A percentile compares a stretch with the other conserved stretches of the same genome.
phyloP scores from a whole-genome alignment of 345 rosid species.

The Ceriops tagal region DNA sequence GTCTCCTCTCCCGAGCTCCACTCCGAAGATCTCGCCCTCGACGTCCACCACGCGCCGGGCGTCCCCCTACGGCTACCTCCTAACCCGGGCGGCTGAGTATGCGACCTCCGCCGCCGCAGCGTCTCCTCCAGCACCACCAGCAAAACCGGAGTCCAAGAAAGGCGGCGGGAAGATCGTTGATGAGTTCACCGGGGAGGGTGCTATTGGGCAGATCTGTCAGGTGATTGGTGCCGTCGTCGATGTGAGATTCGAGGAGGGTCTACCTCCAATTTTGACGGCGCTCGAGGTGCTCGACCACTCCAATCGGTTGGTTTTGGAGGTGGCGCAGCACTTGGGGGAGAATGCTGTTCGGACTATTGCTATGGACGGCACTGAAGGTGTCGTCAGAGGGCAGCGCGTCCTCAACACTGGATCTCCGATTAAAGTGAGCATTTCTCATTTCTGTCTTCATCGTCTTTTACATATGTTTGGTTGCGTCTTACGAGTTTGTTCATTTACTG shows the following conservation, averaged over 20 bases:
- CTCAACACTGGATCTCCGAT: slow-evolving; percentile 94
- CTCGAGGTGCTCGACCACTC: slow-evolving; percentile 76
- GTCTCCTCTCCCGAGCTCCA: slow-evolving; percentile 28
- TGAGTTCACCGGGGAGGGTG: slow-evolving; percentile 78
- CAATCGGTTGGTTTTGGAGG: slow-evolving; percentile 79
- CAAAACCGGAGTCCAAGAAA: slow-evolving; percentile 26
- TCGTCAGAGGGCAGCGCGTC: slow-evolving; percentile 75
- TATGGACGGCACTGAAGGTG: slow-evolving; percentile 91
- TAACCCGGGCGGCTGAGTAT: slow-evolving; percentile 62
- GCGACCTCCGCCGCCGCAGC: slow-evolving; percentile 54
- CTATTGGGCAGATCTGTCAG: slow-evolving; percentile 90
- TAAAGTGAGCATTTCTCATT: slow-evolving; percentile 42
- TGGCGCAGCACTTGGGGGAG: slow-evolving; percentile 95
- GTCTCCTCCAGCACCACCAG: slow-evolving; percentile 36
- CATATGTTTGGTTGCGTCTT: no score
- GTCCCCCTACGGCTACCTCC: slow-evolving; percentile 49
- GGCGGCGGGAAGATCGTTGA: slow-evolving; percentile 61
- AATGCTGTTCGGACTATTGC: slow-evolving; percentile 85
- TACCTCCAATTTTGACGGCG: slow-evolving; percentile 94
- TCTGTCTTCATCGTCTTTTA: not conserved
- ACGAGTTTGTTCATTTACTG: no score
- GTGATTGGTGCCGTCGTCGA: slow-evolving; percentile 97
- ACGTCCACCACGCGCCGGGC: slow-evolving; percentile 39
- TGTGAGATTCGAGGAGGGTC: slow-evolving; percentile 78
- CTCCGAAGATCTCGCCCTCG: slow-evolving; percentile 33